Percentiles rank a stretch among this genome's conserved stretches.
These are phyloP conservation scores for Komagataella phaffii DNA, from an alignment of 805 yeast genomes.

Conservation along the genomic window DNA sequence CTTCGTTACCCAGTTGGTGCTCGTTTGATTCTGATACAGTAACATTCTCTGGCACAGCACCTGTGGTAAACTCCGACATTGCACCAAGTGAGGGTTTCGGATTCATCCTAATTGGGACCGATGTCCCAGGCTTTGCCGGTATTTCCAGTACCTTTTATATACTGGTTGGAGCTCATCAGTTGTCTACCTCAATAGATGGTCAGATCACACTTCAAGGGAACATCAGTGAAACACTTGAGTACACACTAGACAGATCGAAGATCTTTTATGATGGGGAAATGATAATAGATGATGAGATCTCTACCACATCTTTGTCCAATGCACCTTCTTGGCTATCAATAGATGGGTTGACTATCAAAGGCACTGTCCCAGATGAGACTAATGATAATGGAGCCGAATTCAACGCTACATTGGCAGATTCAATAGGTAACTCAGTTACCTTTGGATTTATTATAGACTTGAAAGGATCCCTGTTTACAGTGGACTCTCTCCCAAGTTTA, in stretches of 20 bases:
- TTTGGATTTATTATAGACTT: constrained; percentile 45
- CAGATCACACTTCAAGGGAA: constrained; percentile 56
- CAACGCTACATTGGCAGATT: constrained; percentile 44
- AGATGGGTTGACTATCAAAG: constrained; percentile 29
- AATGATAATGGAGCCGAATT: constrained; percentile 24
- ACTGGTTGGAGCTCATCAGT: constrained; percentile 78
- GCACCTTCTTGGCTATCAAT: constrained; percentile 53
- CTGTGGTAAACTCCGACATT: constrained; percentile 68
- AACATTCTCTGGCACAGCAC: constrained; percentile 79
- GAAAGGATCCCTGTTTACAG: constrained; percentile 40
- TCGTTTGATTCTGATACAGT: constrained; percentile 47
- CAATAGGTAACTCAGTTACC: constrained; percentile 44
- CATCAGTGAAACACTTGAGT: constrained; percentile 36
- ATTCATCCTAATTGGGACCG: constrained; percentile 69
- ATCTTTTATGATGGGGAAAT: constrained; percentile 50
- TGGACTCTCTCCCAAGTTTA: constrained; percentile 34
- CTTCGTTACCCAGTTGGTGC: constrained; percentile 90
- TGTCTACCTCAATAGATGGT: constrained; percentile 51
- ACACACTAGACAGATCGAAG: constrained; percentile 46
- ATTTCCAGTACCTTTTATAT: constrained; percentile 58
- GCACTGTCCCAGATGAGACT: constrained; percentile 39
- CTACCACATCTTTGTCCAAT: constrained; percentile 29
- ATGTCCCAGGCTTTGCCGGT: constrained; percentile 61
- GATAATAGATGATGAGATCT: constrained; percentile 38
- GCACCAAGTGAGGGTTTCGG: constrained; percentile 76